Percentiles rank a stretch among this genome's conserved stretches.
Evolutionary conservation across 768 basidiomycete species (phyloP).

Genomic region (Collybia sp.): DNA sequence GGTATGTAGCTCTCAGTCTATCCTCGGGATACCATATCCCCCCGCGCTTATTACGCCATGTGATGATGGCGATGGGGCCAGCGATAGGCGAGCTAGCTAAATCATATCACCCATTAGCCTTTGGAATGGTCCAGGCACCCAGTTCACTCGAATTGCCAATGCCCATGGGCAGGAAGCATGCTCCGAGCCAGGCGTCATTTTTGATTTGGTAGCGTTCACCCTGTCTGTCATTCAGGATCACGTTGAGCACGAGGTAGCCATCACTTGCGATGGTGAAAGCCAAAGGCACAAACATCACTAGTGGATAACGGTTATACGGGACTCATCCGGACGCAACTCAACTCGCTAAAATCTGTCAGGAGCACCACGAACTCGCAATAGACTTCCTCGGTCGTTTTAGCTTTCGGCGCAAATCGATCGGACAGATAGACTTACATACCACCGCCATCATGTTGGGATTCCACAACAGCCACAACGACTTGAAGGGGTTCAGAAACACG

Average conservation of each 20-base stretch:
- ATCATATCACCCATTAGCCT: neutral
- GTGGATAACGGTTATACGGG: slow-evolving; percentile 46
- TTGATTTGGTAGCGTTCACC: slow-evolving; percentile 50
- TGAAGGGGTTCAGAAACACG: slow-evolving; percentile 57
- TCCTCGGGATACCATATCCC: slow-evolving; percentile 69
- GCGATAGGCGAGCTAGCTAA: slow-evolving; percentile 57
- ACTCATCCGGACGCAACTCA: slow-evolving; percentile 18
- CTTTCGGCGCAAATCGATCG: no score
- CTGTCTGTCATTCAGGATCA: slow-evolving; percentile 29
- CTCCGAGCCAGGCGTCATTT: slow-evolving; percentile 54
- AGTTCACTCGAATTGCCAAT: slow-evolving; percentile 48
- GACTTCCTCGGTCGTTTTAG: no score
- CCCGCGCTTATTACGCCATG: slow-evolving; percentile 41
- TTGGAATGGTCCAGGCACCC: neutral
- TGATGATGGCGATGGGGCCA: slow-evolving; percentile 45
- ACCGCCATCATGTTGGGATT: slow-evolving; percentile 56
- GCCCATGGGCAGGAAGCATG: slow-evolving; percentile 55
- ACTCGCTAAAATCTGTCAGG: slow-evolving; percentile 26
- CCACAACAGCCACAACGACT: slow-evolving; percentile 42
- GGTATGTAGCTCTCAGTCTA: slow-evolving; percentile 53
- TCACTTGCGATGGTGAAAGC: slow-evolving; percentile 12
- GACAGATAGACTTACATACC: slow-evolving; percentile 33
- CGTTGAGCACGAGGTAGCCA: slow-evolving; percentile 10
- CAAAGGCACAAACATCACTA: slow-evolving; percentile 55
- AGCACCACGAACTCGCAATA: neutral